Percentiles rank a stretch among this genome's conserved stretches.
These are phyloP conservation scores for Aspergillus japonicus DNA, from an alignment of 2,329 filamentous ascomycete genomes.

Conservation along the genomic window DNA sequence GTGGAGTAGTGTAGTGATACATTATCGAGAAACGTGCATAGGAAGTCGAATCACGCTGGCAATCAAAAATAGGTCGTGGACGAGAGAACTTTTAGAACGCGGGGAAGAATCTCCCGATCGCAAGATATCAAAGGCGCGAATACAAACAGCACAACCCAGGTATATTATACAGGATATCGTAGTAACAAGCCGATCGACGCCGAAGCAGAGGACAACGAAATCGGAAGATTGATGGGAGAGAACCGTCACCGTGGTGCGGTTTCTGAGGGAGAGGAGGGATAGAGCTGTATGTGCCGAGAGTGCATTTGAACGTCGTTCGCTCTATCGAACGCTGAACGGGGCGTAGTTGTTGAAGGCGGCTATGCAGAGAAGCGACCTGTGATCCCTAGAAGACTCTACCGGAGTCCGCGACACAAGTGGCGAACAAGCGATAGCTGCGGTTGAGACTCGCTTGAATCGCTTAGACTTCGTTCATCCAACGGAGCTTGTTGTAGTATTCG, in stretches of 20 bases:
- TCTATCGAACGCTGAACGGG: conserved; percentile 22
- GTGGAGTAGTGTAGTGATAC: conserved; percentile 49
- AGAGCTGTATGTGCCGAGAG: conserved; percentile 39
- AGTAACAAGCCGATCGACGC: conserved; percentile 36
- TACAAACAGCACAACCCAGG: conserved; percentile 29
- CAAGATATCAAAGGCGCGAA: conserved; percentile 19
- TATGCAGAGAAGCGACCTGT: conserved; percentile 9
- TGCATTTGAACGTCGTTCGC: conserved; percentile 46
- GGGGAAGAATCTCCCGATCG: conserved; percentile 12
- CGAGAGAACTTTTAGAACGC: conserved; percentile 19
- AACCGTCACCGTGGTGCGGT: conserved; percentile 47
- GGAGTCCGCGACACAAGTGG: neutral
- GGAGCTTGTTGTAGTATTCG: neutral
- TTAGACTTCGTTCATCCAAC: neutral
- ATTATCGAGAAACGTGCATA: conserved; percentile 42
- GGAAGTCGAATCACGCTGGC: conserved; percentile 21
- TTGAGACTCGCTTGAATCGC: neutral
- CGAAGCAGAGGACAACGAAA: conserved; percentile 28
- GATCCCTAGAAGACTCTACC: conserved; percentile 1
- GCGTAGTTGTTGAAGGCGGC: conserved; percentile 12
- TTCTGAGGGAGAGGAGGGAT: conserved; percentile 42
- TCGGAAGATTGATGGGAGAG: conserved; percentile 23
- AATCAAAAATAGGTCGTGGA: conserved; percentile 17
- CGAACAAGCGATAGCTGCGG: neutral
- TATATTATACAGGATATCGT: conserved; percentile 50